Evolutionary conservation across 768 basidiomycete species (phyloP).

Genomic region (Tylopilus cervinicoccineus): DNA sequence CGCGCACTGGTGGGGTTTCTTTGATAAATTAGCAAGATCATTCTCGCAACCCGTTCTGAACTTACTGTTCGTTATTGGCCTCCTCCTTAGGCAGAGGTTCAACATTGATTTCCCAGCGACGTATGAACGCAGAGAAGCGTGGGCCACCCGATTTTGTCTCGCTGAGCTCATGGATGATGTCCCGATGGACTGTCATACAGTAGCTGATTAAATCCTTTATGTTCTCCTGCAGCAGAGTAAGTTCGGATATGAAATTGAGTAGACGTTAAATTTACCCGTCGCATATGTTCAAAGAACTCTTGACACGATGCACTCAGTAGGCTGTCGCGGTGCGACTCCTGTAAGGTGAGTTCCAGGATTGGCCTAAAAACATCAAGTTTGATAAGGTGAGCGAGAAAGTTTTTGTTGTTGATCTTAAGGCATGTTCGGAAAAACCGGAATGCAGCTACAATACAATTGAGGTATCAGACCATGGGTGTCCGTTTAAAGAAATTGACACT

Average conservation of each 20-base stretch:
- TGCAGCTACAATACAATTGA: slow-evolving; percentile 52
- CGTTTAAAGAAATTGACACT: slow-evolving; percentile 27
- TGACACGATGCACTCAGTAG: slow-evolving; percentile 92
- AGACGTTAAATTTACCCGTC: slow-evolving; percentile 53
- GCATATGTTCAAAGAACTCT: slow-evolving; percentile 91
- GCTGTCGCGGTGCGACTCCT: slow-evolving; percentile 85
- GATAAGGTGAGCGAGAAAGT: slow-evolving; percentile 68
- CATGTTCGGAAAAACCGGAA: slow-evolving; percentile 89
- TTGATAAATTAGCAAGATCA: slow-evolving; percentile 10
- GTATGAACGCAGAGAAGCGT: slow-evolving; percentile 69
- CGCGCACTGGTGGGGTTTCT: slow-evolving; percentile 41
- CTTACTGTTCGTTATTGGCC: slow-evolving; percentile 49
- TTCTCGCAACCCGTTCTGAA: slow-evolving; percentile 8
- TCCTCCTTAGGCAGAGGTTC: slow-evolving; percentile 64
- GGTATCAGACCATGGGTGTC: slow-evolving; percentile 10
- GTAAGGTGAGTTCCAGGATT: slow-evolving; percentile 77
- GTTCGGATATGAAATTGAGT: neutral
- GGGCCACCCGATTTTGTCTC: slow-evolving; percentile 56
- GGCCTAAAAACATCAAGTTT: slow-evolving; percentile 84
- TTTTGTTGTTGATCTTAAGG: slow-evolving; percentile 77
- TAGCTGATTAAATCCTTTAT: slow-evolving; percentile 79
- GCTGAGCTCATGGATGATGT: slow-evolving; percentile 59
- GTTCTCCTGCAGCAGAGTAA: slow-evolving; percentile 62
- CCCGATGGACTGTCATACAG: slow-evolving; percentile 75
- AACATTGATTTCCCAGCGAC: slow-evolving; percentile 89